Percentiles rank a stretch among this genome's conserved stretches.
Conservation (phyloP, 169 alveolate genomes). For the Ichthyophthirius multifiliis region DNA sequence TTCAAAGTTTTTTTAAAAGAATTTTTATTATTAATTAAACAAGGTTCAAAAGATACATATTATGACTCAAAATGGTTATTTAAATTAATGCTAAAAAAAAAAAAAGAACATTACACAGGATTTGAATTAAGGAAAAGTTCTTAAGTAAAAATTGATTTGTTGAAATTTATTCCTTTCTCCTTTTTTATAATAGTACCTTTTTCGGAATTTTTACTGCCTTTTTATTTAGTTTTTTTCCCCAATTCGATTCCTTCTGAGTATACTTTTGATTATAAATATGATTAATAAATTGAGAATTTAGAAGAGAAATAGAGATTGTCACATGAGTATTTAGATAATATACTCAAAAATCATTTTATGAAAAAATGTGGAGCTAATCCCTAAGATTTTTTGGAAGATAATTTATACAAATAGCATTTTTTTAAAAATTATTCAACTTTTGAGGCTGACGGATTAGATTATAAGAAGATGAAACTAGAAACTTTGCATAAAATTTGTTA, state of each 20-base stretch:
- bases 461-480: background rate
- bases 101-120: conserved; percentile 11
- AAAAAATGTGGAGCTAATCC: background rate
- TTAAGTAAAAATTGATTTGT: conserved; percentile 34
- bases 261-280: conserved; percentile 27
- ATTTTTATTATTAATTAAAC: conserved; percentile 5
- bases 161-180: conserved; percentile 76
- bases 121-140: conserved; percentile 1
- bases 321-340: background rate
- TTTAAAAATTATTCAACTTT: background rate
- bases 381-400: background rate
- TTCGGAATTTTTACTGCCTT: conserved; percentile 66
- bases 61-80: conserved; percentile 13
- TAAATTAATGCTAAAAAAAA: background rate
- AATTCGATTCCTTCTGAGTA: conserved; percentile 71
- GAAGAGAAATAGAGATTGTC: background rate
- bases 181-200: conserved; percentile 70
- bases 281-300: background rate
- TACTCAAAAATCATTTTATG: background rate
- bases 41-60: conserved; percentile 10
- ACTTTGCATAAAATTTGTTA: background rate
- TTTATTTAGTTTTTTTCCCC: conserved; percentile 69
- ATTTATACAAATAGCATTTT: background rate
- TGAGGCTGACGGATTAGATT: background rate
- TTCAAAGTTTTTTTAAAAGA: conserved; percentile 36